phyloP scores from a whole-genome alignment of 345 rosid species.

The Aurinia saxatilis region DNA sequence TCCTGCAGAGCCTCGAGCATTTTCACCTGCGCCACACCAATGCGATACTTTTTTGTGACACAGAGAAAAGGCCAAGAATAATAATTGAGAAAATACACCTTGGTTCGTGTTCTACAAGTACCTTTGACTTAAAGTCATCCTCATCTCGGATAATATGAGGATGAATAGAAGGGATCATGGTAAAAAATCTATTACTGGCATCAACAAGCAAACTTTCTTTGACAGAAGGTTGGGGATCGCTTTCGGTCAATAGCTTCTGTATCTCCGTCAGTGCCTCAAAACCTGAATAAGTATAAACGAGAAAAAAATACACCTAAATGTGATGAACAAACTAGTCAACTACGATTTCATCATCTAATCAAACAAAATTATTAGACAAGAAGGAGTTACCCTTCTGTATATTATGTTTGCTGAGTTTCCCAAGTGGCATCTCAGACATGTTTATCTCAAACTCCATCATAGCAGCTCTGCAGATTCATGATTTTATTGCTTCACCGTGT shows the following conservation, averaged over 20 bases:
- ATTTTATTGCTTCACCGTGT: slow-evolving; percentile 1
- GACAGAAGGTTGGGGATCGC: slow-evolving; percentile 36
- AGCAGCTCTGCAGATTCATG: slow-evolving; percentile 61
- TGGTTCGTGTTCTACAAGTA: slow-evolving; percentile 16
- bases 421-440: slow-evolving; percentile 98
- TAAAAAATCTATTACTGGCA: slow-evolving; percentile 95
- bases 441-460: slow-evolving; percentile 98
- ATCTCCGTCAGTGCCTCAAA: slow-evolving; percentile 89
- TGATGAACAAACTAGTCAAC: slow-evolving; percentile 2
- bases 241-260: slow-evolving; percentile 59
- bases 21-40: slow-evolving; percentile 56
- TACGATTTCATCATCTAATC: neutral
- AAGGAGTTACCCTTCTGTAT: slow-evolving; percentile 63
- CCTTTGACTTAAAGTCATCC: slow-evolving; percentile 88
- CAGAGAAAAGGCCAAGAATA: neutral
- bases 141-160: slow-evolving; percentile 84
- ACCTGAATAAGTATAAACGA: slow-evolving; percentile 39
- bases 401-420: slow-evolving; percentile 85
- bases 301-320: neutral
- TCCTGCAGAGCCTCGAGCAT: slow-evolving; percentile 98
- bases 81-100: neutral
- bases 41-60: neutral
- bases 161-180: slow-evolving; percentile 84
- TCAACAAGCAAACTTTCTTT: slow-evolving; percentile 77
- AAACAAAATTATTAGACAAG: neutral